These are phyloP conservation scores for Trichosanthes truncata DNA, from an alignment of 306 rosid genomes.

Conservation along the genomic window DNA sequence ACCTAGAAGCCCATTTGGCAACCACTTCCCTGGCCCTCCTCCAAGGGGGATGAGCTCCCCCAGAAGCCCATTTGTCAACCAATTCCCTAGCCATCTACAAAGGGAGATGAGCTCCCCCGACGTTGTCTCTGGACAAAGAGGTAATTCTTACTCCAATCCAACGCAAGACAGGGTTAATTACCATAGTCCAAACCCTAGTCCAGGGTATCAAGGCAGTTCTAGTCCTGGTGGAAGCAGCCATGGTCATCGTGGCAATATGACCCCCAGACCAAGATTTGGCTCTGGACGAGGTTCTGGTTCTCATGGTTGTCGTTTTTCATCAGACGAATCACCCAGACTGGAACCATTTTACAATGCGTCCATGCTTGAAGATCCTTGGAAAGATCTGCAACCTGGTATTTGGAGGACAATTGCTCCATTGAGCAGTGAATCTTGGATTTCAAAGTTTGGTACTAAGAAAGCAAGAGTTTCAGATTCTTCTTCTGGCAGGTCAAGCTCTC, in stretches of 20 bases:
- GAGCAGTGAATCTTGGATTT: constrained; percentile 17
- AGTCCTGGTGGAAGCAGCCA: constrained; percentile 44
- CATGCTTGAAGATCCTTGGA: constrained; percentile 96
- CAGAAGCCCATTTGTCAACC: constrained; percentile 7
- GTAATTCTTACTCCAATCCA: constrained; percentile 20
- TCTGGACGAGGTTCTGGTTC: constrained; percentile 40
- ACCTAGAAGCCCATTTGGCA: not conserved
- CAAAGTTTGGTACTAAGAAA: constrained; percentile 24
- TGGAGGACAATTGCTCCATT: constrained; percentile 25
- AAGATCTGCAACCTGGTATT: constrained; percentile 37
- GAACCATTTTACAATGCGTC: constrained; percentile 41
- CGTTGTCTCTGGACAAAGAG: constrained; percentile 32
- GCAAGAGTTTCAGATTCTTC: constrained; percentile 27
- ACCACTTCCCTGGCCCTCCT: constrained; percentile 13
- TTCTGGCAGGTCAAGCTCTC: constrained; percentile 28
- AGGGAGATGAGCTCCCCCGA: constrained; percentile 14
- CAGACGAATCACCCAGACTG: constrained; percentile 15
- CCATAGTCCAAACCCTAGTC: constrained; percentile 35
- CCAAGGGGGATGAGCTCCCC: constrained; percentile 9
- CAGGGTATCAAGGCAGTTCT: constrained; percentile 28
- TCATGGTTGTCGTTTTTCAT: constrained; percentile 20
- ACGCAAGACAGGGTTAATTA: constrained; percentile 25
- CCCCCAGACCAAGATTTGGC: constrained; percentile 37
- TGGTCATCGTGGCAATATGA: constrained; percentile 14
- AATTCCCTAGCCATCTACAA: not conserved